A percentile compares a stretch with the other conserved stretches of the same genome.
Evolutionary conservation across 2,329 filamentous ascomycete genomes (phyloP).

Genomic region (Myriosclerotinia curreyana): DNA sequence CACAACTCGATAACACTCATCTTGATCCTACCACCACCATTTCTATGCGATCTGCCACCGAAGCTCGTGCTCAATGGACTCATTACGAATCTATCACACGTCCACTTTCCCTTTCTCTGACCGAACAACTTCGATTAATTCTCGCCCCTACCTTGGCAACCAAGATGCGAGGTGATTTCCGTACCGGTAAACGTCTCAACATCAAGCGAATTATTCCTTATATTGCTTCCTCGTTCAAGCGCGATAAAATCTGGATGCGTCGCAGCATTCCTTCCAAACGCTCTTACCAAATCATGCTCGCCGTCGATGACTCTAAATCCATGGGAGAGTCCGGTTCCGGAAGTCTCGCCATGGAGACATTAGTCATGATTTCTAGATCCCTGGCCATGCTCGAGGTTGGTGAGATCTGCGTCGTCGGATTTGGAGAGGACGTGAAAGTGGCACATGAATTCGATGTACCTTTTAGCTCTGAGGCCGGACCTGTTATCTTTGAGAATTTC

Average conservation of each 20-base stretch:
- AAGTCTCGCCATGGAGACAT: slow-evolving; percentile 83
- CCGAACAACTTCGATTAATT: slow-evolving; percentile 92
- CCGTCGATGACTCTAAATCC: slow-evolving; percentile 90
- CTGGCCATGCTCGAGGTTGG: slow-evolving; percentile 92
- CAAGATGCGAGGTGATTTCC: slow-evolving; percentile 93
- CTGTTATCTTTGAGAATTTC: slow-evolving; percentile 80
- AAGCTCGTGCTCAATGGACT: slow-evolving; percentile 76
- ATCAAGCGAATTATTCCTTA: slow-evolving; percentile 99
- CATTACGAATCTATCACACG: slow-evolving; percentile 82
- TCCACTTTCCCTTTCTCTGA: slow-evolving; percentile 80
- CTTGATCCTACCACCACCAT: slow-evolving; percentile 44
- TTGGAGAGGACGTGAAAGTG: slow-evolving; percentile 78
- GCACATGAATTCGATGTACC: slow-evolving; percentile 83
- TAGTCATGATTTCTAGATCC: slow-evolving; percentile 84
- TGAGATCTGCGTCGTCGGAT: slow-evolving; percentile 86
- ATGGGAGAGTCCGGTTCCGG: slow-evolving; percentile 82
- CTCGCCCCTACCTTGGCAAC: slow-evolving; percentile 91
- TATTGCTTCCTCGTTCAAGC: slow-evolving; percentile 96
- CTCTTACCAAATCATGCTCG: slow-evolving; percentile 94
- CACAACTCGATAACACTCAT: slow-evolving; percentile 71
- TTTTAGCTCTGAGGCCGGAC: slow-evolving; percentile 77
- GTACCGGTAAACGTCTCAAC: slow-evolving; percentile 95
- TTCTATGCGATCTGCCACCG: slow-evolving; percentile 44
- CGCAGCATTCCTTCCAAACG: slow-evolving; percentile 88
- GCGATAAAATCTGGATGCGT: slow-evolving; percentile 99